Evolutionary conservation across 441 rosid genomes (phyloP), one percentile per base, ranked within the genome.

Genomic region (Breynia disticha): DNA sequence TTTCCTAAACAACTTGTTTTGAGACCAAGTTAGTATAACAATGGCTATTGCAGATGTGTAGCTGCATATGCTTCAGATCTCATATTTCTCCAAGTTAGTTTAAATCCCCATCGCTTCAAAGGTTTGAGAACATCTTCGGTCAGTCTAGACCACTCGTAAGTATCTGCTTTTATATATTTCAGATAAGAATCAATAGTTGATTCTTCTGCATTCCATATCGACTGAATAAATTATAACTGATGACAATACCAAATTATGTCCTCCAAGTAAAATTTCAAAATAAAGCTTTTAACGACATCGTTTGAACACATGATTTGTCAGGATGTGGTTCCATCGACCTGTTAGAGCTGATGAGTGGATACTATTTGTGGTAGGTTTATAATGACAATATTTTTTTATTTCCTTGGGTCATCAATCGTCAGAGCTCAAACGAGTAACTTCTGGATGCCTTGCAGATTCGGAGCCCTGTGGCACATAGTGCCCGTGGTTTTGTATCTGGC

Each of bases 101-200:
- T 86, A 76, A 93, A 93, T 74, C 99, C 99, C 56, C 96, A 89
- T 61, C 90, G 96, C 5, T 68, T 64, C 60, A 75, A 62, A 75
- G 88, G 81, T 48, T 68, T 80, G 64, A 77, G 74, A 79, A 52
- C 74, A 19, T 62, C 78, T 70, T 63, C 80, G 11, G 82, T 93
- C 46, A 86, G 97, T 66, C 88, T 93, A 16, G 97, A 93, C 81
- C 98, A 93, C 52, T 68, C 95, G 96, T 93, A 82, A 72, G 95
- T 66, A 56, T 65, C 55, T 54, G 28, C 56, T 52, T 53, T 47
- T 1, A 28, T 28, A 5, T 28, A 28, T 28, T 28, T 28, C 35
- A 28, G 8, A 28, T 28, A 28, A 28, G 1, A 9, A 28, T 28
- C 7, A 28, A 28, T 28, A 28, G 8, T 4, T 28, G 35, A 28